Evolutionary conservation across 257 asterid genomes (phyloP).

Genomic region (Nicotiana knightiana): DNA sequence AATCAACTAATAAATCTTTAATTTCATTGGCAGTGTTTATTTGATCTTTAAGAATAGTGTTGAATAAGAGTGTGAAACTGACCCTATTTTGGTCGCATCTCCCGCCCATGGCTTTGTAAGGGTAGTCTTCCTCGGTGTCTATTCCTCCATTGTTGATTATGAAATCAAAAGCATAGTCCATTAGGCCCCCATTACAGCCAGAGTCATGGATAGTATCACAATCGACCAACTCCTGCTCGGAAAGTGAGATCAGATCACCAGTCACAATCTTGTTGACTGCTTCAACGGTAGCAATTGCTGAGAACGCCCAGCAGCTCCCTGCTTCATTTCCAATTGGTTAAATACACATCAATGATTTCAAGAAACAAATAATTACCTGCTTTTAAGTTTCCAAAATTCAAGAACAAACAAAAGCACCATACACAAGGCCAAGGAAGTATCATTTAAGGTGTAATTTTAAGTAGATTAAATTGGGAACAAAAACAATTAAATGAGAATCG

Average conservation of each 20-base stretch:
- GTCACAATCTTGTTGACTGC: slow-evolving; percentile 66
- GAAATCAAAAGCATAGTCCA: slow-evolving; percentile 71
- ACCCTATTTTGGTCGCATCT: slow-evolving; percentile 57
- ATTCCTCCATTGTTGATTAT: slow-evolving; percentile 66
- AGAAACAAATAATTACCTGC: too few species aligned
- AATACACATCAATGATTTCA: too few species aligned
- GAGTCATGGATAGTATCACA: slow-evolving; percentile 51
- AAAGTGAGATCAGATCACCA: slow-evolving; percentile 43
- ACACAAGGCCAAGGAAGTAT: too few species aligned
- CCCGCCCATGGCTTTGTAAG: slow-evolving; percentile 51
- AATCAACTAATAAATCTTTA: too few species aligned
- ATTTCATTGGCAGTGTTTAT: too few species aligned
- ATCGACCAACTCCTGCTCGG: slow-evolving; percentile 78
- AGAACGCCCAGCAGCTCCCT: slow-evolving; percentile 99
- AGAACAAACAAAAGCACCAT: too few species aligned
- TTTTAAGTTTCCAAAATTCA: too few species aligned
- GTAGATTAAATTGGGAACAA: too few species aligned
- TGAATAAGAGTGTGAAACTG: background rate
- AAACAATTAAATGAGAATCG: too few species aligned
- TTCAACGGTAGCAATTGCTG: slow-evolving; percentile 71
- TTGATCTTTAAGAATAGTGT: background rate
- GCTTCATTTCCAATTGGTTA: too few species aligned
- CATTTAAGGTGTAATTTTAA: too few species aligned
- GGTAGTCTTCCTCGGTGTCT: slow-evolving; percentile 67
- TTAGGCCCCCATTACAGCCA: slow-evolving; percentile 85